Evolutionary conservation across 345 rosid species (phyloP), one percentile per base, ranked within the genome.

Genomic region (Anastatica hierochuntica): DNA sequence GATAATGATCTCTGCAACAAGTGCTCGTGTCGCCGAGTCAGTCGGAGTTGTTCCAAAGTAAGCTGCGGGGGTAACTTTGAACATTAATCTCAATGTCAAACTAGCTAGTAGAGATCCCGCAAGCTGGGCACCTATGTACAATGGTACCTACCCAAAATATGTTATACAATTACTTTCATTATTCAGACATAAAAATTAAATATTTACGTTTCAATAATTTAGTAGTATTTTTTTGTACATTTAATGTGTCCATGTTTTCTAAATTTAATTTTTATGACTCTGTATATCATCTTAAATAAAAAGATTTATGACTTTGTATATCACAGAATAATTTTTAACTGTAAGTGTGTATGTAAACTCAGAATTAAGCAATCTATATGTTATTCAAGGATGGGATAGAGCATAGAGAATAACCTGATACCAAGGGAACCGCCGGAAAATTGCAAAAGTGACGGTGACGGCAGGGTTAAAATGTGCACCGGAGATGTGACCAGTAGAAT

Each of bases 401-500:
- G 8, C 11, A n/a, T 27, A 31, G 7, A 14, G 5, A 48, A 27
- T 49, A 11, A 70, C 96, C 79, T 80, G 70, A 43, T 35, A 43
- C n/a, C 26, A 38, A 3, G 87, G 86, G 26, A 85, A 79, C 6
- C 75, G 72, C 6, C 79, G 62, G 43, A 80, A 79, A 66, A 79
- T 16, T 4, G 92, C 81, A 3, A 71, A 73, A 16, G 87, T 60
- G 35, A 88, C 14, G 27, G 97, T 82, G 34, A 88, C 89, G 2
- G 88, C 84, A 1, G 83, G 90, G 23, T 88, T 80, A 54, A 88
- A 78, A 76, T 88, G 90, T 16, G 86, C 97, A 8, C 95, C 95
- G 15, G 97, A 88, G 14, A 85, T 75, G 60, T 82, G 92, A 47
- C 89, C 88, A 1, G 76, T 56, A 7, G 92, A 67, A 42, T 82